A percentile compares a stretch with the other conserved stretches of the same genome.
These are phyloP conservation scores for Blastobotrys mokoenaii DNA, from an alignment of 805 yeast genomes.

Conservation along the genomic window DNA sequence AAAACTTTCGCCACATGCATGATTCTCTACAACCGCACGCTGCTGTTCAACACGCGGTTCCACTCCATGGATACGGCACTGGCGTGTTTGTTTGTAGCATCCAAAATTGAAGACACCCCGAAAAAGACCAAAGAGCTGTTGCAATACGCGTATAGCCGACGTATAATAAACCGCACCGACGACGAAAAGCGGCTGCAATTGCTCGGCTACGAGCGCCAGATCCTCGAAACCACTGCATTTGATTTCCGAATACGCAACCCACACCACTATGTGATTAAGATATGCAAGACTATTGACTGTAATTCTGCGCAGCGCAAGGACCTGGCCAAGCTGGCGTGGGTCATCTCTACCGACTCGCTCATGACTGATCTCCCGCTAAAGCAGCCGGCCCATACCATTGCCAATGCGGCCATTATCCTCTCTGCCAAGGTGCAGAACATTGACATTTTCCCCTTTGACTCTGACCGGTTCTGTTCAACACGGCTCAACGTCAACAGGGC, in stretches of 20 bases:
- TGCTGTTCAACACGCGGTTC: conserved; percentile 42
- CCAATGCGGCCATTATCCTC: conserved; percentile 57
- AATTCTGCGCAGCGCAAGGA: conserved; percentile 8
- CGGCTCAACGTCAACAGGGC: conserved; percentile 36
- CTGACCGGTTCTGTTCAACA: conserved; percentile 15
- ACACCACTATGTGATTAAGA: conserved; percentile 59
- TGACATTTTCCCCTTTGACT: conserved; percentile 27
- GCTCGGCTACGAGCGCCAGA: conserved; percentile 55
- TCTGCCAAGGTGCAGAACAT: conserved; percentile 41
- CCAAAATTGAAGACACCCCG: conserved; percentile 77
- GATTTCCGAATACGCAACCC: conserved; percentile 66
- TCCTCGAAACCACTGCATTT: conserved; percentile 69
- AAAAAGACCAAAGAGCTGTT: conserved; percentile 60
- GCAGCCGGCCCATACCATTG: conserved; percentile 68
- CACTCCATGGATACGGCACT: conserved; percentile 44
- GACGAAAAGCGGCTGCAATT: conserved; percentile 28
- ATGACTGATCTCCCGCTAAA: conserved; percentile 60
- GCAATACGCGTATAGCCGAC: conserved; percentile 26
- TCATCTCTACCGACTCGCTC: conserved; percentile 64
- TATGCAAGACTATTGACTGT: conserved; percentile 33
- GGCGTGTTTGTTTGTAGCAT: conserved; percentile 60
- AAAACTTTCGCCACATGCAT: conserved; percentile 62
- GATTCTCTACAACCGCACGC: conserved; percentile 64
- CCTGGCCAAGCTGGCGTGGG: conserved; percentile 56
- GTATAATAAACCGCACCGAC: conserved; percentile 9